phyloP scores from a whole-genome alignment of 2,329 filamentous ascomycete genomes.

The Ascocoryne sarcoides region DNA sequence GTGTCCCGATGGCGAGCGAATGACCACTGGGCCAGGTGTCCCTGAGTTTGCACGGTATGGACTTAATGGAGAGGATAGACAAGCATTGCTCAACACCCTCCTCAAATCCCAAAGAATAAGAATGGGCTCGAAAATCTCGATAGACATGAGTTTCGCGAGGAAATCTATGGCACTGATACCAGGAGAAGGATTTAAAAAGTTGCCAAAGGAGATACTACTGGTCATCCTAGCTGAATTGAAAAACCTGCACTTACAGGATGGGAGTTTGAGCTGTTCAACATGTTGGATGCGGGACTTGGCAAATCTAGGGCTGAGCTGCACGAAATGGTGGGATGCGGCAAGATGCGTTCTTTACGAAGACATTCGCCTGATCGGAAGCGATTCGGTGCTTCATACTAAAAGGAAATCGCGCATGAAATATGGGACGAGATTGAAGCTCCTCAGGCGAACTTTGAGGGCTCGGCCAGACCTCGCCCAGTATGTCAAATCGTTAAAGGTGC shows the following conservation, averaged over 20 bases:
- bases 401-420: conserved; percentile 48
- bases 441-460: conserved; percentile 48
- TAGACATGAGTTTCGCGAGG: conserved; percentile 6
- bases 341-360: conserved; percentile 38
- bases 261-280: conserved; percentile 48
- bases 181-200: conserved; percentile 44
- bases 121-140: no score
- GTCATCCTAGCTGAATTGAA: conserved; percentile 47
- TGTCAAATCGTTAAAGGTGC: conserved; percentile 50
- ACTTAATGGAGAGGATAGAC: conserved; percentile 9
- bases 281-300: conserved; percentile 57
- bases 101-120: conserved; percentile 11
- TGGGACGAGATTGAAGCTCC: conserved; percentile 44
- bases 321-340: conserved; percentile 44
- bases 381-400: conserved; percentile 41
- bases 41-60: conserved; percentile 10
- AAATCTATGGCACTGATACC: conserved; percentile 21
- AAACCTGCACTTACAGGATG: conserved; percentile 39
- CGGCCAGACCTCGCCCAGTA: conserved; percentile 44
- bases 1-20: conserved; percentile 2
- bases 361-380: conserved; percentile 49
- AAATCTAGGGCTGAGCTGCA: conserved; percentile 40
- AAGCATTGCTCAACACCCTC: no score
- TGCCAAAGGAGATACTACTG: conserved; percentile 51
- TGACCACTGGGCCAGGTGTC: conserved; percentile 12